Conservation (phyloP, 75 land plant species). For the Pinus tabuliformis region DNA sequence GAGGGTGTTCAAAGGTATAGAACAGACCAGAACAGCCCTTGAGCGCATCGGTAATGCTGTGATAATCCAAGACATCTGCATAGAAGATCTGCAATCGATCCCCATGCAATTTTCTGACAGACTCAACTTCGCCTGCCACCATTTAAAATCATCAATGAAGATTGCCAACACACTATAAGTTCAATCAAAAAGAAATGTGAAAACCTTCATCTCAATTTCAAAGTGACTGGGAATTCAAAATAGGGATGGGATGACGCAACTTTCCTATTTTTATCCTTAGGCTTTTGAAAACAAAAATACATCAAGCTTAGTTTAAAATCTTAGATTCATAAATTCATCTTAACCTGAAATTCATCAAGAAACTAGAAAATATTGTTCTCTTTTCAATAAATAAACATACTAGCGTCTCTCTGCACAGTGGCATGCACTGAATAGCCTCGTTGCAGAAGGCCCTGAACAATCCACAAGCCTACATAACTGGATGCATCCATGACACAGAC, state of each 20-base stretch:
- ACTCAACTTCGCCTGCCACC: conserved; percentile 2
- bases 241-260: no score
- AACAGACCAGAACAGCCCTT: conserved; percentile 74
- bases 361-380: neutral
- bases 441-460: conserved; percentile 42
- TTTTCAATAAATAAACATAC: neutral
- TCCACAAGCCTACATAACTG: conserved; percentile 23
- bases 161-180: no score
- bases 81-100: conserved; percentile 46
- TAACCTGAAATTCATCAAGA: neutral
- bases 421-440: conserved; percentile 62
- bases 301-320: no score
- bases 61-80: conserved; percentile 69
- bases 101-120: conserved; percentile 5
- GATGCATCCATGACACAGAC: conserved; percentile 74
- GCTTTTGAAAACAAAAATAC: no score
- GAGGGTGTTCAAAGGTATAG: conserved; percentile 56
- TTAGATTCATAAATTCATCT: no score
- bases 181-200: no score
- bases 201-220: no score
- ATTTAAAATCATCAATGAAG: neutral
- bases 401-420: conserved; percentile 25
- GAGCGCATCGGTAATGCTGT: conserved; percentile 60
- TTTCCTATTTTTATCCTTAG: no score
- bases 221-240: no score